Percentiles rank a stretch among this genome's conserved stretches.
Conservation (phyloP, 257 asterid genomes). For the Primulina huaijiensis region DNA sequence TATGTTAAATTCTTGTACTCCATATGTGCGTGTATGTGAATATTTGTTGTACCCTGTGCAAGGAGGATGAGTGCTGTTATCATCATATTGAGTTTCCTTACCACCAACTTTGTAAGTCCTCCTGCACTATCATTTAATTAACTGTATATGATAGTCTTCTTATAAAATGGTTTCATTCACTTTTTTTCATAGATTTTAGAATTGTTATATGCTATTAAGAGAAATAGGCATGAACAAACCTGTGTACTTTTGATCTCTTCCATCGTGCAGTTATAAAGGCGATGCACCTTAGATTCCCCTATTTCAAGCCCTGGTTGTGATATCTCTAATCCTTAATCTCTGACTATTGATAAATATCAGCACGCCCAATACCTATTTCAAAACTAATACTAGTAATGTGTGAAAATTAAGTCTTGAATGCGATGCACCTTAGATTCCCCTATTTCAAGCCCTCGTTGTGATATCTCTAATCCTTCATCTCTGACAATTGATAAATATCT, state of each 20-base stretch:
- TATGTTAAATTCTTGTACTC: background rate
- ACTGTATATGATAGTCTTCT: background rate
- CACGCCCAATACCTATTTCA: conserved; percentile 4
- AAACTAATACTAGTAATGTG: background rate
- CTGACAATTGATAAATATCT: conserved; percentile 73
- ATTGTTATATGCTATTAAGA: background rate
- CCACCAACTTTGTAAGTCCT: conserved; percentile 62
- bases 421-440: conserved; percentile 76
- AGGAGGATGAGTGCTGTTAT: conserved; percentile 66
- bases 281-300: conserved; percentile 72
- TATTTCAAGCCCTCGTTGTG: conserved; percentile 81
- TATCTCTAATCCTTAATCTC: conserved; percentile 71
- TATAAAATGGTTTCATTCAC: background rate
- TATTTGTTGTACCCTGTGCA: conserved; percentile 70
- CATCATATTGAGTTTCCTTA: conserved; percentile 53
- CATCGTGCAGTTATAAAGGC: conserved; percentile 76
- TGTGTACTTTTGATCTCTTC: conserved; percentile 58
- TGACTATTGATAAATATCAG: conserved; percentile 72
- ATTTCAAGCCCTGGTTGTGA: conserved; percentile 87
- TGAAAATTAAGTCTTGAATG: background rate
- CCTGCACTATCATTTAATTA: conserved; percentile 34
- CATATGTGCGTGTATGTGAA: background rate
- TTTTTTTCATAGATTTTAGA: background rate
- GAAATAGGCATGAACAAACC: conserved; percentile 36
- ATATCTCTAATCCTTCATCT: conserved; percentile 75